Percentiles rank a stretch among this genome's conserved stretches.
These are phyloP conservation scores for Eleusine indica DNA, from an alignment of 176 grass and related monocot genomes.

Conservation along the genomic window DNA sequence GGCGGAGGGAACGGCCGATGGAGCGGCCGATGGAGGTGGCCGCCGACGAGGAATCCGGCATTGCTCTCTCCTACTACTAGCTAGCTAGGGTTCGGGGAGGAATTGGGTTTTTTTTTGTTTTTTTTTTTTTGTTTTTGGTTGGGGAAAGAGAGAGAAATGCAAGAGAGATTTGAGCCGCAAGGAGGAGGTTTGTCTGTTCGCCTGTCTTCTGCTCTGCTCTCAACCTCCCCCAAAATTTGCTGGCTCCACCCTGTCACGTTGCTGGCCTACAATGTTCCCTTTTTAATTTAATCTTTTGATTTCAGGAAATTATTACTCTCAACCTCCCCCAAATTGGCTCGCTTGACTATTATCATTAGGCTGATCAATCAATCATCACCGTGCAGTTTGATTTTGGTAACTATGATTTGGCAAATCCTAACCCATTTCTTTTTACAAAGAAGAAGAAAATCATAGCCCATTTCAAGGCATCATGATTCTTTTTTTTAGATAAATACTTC, in stretches of 20 bases:
- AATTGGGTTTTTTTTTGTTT: neutral
- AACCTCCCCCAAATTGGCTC: no score
- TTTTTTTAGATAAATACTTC: no score
- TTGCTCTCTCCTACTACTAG: neutral
- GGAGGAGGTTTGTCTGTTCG: slow-evolving; percentile 21
- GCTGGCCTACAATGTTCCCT: neutral
- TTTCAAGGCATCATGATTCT: no score
- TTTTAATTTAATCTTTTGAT: no score
- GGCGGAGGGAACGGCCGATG: slow-evolving; percentile 47
- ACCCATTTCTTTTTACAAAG: no score
- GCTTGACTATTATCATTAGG: no score
- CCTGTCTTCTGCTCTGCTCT: neutral
- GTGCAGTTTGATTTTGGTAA: neutral
- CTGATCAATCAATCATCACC: no score
- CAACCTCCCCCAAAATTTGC: neutral
- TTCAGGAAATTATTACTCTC: no score
- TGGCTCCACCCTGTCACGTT: slow-evolving; percentile 21
- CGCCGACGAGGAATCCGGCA: slow-evolving; percentile 61
- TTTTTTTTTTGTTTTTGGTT: no score
- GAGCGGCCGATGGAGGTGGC: slow-evolving; percentile 54
- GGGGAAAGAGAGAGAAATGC: no score
- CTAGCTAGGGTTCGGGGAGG: neutral
- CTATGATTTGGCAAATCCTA: neutral
- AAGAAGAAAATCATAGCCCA: no score
- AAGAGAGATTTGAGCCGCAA: no score